Evolutionary conservation across 2,329 filamentous ascomycete species (phyloP).

Genomic region (Zymoseptoria tritici): DNA sequence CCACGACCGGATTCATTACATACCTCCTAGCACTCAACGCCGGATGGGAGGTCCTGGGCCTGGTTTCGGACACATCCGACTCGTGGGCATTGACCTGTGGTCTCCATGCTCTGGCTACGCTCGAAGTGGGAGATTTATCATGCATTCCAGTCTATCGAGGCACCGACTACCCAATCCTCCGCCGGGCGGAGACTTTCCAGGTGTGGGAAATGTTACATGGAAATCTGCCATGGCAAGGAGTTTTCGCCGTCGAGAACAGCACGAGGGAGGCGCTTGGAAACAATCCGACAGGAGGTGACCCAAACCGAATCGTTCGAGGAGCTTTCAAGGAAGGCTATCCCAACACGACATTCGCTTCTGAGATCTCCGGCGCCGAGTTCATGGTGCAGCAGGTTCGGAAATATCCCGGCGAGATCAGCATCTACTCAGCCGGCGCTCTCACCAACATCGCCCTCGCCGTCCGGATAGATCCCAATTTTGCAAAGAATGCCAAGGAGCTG

Average conservation of each 20-base stretch:
- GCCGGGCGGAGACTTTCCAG: slow-evolving; percentile 35
- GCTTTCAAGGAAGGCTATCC: slow-evolving; percentile 44
- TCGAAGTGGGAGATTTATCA: slow-evolving; percentile 40
- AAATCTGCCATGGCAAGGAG: slow-evolving; percentile 40
- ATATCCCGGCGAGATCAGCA: slow-evolving; percentile 44
- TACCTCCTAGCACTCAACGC: slow-evolving; percentile 33
- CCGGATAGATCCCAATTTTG: slow-evolving; percentile 41
- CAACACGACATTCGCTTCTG: slow-evolving; percentile 35
- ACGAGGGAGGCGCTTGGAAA: slow-evolving; percentile 37
- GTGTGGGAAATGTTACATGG: slow-evolving; percentile 42
- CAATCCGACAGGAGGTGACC: slow-evolving; percentile 42
- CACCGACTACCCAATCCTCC: slow-evolving; percentile 41
- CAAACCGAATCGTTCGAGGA: slow-evolving; percentile 33
- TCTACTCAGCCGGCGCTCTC: slow-evolving; percentile 41
- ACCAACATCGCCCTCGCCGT: slow-evolving; percentile 45
- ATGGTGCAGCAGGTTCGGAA: slow-evolving; percentile 41
- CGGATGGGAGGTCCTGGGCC: slow-evolving; percentile 34
- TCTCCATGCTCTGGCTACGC: slow-evolving; percentile 40
- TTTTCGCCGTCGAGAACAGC: slow-evolving; percentile 38
- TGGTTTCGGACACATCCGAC: slow-evolving; percentile 38
- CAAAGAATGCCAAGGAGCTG: slow-evolving; percentile 39
- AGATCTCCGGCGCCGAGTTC: slow-evolving; percentile 38
- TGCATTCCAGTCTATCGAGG: slow-evolving; percentile 46
- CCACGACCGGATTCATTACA: slow-evolving; percentile 36
- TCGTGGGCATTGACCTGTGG: slow-evolving; percentile 41